Base-by-base conservation (phyloP, 1,284 basidiomycete species). In the Austroboletus novae-zelandiae region DNA sequence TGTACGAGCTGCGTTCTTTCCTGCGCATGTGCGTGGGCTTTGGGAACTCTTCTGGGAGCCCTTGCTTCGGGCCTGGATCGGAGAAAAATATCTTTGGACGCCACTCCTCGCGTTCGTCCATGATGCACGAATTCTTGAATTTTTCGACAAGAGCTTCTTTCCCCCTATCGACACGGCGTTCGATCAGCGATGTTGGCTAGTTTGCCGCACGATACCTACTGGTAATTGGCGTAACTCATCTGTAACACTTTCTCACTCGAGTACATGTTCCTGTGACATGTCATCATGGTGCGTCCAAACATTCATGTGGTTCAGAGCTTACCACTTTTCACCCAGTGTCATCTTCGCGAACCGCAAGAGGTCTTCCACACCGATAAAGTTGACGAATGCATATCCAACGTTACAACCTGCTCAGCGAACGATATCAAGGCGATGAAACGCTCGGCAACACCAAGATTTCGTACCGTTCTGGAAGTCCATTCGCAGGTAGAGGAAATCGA, bases 151-250 rank as follows among this genome's bases (percentile, higher is more conserved):
- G 79, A 1, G 89, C 86, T 69, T 90, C 89, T 64, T 93, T 93
- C 36, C 91, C 91, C 72, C 89, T 88, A 61, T 18, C 47, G 45
- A 51, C 40, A 41, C 37, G 41, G 27, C 43, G 39, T 34, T 50
- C 32, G 27, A 46, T 53, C 41, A 58, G 50, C 39, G 46, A 40
- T 18, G 50, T 29, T 50, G 27, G 50, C 40, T 44, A 43, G 48
- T 45, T 48, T 18, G 31, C 18, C 10, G 25, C 44, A 37, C 20
- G 23, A 46, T 31, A 77, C 84, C 51, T 60, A 89, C 86, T 92
- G 90, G 60, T 89, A 91, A 56, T 88, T 91, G 3, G 91, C 91
- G 60, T 92, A 93, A 56, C 84, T 85, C 85, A 92, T 89, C 59
- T 91, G 86, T 30, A 92, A 70, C 13, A 90, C 83, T 65, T 94